Base-by-base conservation (phyloP, 768 basidiomycete genomes). In the Suillus hirtellus region DNA sequence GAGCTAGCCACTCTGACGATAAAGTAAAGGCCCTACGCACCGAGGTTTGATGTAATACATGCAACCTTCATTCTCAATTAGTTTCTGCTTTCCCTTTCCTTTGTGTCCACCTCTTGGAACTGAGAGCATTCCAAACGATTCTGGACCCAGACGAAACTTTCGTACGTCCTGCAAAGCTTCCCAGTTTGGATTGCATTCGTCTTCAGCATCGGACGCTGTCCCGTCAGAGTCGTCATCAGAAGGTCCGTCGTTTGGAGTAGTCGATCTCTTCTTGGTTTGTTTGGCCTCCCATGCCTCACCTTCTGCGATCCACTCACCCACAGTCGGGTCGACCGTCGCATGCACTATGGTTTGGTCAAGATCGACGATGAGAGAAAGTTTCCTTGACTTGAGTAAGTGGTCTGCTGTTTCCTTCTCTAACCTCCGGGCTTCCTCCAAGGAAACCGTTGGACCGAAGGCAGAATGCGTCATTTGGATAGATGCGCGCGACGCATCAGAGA, bases 291-390 rank as follows among this genome's bases (percentile, higher is more conserved):
- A 94, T 50, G 84, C 84, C 71, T 89, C 87, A 24, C 92, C 92
- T 67, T 95, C 93, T 2, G 83, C 73, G 70, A 97, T 92, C 97
- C 97, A 99, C 74, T 98, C 96, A 38, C 95, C 96, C 1, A 99
- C 94, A 0, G 97, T 99, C 5, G 97, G 96, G 76, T 99, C 97
- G 31, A 98, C 96, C 0, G 96, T 98, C 9, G 97, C 96, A 71
- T 99, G 97, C 4, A 99, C 93, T 73, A 99, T 95, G 14, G 97
- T 99, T 75, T 99, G 97, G 78, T 99, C 97, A 40, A 99, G 85
- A 80, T 99, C 97, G 69, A 99, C 96, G 68, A 99, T 98, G 58
- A 99, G 88, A 40, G 93, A 94, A 38, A 99, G 87, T 73, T 89
- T 94, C 60, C 88, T 84, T 5, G 84, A 79, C 62, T 84, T 82